Conservation (phyloP, 306 rosid genomes). For the Glycine soja region DNA sequence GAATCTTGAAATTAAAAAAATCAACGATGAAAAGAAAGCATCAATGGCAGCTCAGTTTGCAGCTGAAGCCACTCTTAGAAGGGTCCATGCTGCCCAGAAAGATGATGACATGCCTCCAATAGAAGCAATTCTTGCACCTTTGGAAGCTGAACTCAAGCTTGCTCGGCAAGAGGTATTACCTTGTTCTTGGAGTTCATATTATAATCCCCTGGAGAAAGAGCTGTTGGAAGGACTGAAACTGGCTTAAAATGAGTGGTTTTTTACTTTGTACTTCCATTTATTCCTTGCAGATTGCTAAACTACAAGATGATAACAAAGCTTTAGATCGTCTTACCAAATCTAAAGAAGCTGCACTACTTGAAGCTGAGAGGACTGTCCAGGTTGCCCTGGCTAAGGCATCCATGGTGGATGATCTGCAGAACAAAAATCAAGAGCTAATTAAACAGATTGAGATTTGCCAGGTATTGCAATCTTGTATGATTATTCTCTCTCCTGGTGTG, state of each 20-base stretch:
- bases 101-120: slow-evolving; percentile 99
- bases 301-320: slow-evolving; percentile 97
- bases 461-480: slow-evolving; percentile 56
- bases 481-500: slow-evolving; percentile 16
- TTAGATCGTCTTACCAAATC: slow-evolving; percentile 98
- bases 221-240: slow-evolving; percentile 7
- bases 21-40: slow-evolving; percentile 96
- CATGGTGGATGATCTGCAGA: slow-evolving; percentile 99
- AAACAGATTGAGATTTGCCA: slow-evolving; percentile 99
- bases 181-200: slow-evolving; percentile 35
- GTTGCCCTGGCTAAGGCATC: slow-evolving; percentile 98
- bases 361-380: slow-evolving; percentile 97
- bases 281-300: slow-evolving; percentile 85
- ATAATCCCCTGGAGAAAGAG: slow-evolving; percentile 20
- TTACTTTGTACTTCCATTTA: slow-evolving; percentile 42
- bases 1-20: slow-evolving; percentile 97
- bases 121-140: slow-evolving; percentile 94
- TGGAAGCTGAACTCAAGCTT: slow-evolving; percentile 97
- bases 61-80: slow-evolving; percentile 95
- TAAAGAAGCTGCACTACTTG: slow-evolving; percentile 97
- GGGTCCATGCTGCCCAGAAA: slow-evolving; percentile 98
- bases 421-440: slow-evolving; percentile 96
- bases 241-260: slow-evolving; percentile 16
- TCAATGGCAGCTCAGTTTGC: slow-evolving; percentile 99
- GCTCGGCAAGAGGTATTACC: slow-evolving; percentile 82